phyloP scores from a whole-genome alignment of 1,284 basidiomycete genomes.

The Cystobasidium sp. region DNA sequence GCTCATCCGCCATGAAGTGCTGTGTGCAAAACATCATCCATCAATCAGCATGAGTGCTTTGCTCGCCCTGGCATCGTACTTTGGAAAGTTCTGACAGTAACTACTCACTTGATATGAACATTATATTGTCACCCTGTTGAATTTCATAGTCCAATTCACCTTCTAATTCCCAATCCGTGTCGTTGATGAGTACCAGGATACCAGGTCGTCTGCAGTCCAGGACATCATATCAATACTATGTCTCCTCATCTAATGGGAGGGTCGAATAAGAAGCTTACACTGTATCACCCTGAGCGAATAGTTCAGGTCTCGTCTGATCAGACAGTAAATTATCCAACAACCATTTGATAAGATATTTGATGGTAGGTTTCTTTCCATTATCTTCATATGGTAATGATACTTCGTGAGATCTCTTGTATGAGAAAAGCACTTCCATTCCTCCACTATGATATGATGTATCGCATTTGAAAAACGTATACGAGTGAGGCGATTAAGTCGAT shows the following conservation, averaged over 20 bases:
- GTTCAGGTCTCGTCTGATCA: conserved; percentile 75
- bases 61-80: too few species aligned
- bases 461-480: too few species aligned
- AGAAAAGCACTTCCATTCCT: conserved; percentile 80
- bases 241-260: neutral
- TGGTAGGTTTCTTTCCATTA: conserved; percentile 59
- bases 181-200: conserved; percentile 92
- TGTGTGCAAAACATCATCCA: neutral
- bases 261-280: conserved; percentile 67
- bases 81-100: neutral
- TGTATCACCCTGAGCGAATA: conserved; percentile 84
- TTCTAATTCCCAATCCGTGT: conserved; percentile 97
- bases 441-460: conserved; percentile 60
- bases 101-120: conserved; percentile 69
- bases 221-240: neutral
- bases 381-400: conserved; percentile 64
- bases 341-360: conserved; percentile 77
- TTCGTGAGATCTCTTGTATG: conserved; percentile 67
- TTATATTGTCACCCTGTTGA: conserved; percentile 81
- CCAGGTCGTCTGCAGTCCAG: conserved; percentile 77
- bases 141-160: conserved; percentile 87
- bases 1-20: conserved; percentile 16
- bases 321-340: conserved; percentile 75
- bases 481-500: neutral
- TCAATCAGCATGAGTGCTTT: neutral